phyloP scores from a whole-genome alignment of 139 green algal genomes.

The Chlamydomonas applanata region DNA sequence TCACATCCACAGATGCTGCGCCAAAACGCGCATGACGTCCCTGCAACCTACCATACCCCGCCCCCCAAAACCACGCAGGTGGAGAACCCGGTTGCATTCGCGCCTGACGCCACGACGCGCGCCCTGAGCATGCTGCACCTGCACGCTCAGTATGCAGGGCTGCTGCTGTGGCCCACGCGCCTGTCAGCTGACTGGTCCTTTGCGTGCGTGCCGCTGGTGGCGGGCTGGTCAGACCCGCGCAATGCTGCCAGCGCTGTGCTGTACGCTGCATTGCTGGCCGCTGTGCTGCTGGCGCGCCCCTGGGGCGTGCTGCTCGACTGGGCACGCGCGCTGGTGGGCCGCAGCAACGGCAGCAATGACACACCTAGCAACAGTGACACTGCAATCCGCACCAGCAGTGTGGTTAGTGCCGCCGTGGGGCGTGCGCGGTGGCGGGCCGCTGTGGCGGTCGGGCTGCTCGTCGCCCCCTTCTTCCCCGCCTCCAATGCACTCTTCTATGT shows the following conservation, averaged over 20 bases:
- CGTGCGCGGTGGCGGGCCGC: constrained; percentile 53
- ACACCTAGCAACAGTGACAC: no score
- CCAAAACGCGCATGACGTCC: no score
- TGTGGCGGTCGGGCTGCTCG: constrained; percentile 50
- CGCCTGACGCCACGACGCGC: constrained; percentile 12
- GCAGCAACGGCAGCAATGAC: no score
- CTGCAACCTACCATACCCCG: no score
- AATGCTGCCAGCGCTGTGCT: constrained; percentile 47
- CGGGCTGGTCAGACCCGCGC: constrained; percentile 40
- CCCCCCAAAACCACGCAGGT: no score
- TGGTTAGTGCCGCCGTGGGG: background rate
- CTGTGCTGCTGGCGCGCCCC: constrained; percentile 18
- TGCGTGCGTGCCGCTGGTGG: constrained; percentile 63
- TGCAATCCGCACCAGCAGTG: no score
- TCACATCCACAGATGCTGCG: no score
- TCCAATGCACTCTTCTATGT: constrained; percentile 84
- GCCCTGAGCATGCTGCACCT: constrained; percentile 56
- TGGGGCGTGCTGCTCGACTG: constrained; percentile 20
- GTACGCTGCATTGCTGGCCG: constrained; percentile 39
- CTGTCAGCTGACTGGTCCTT: constrained; percentile 83
- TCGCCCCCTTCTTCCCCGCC: constrained; percentile 73
- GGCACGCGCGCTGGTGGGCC: background rate
- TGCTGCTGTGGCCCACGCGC: constrained; percentile 60
- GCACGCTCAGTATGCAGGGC: constrained; percentile 61
- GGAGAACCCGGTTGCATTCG: constrained; percentile 84